Conservation (phyloP, 139 green algal genomes). For the Auxenochlorella pyrenoidosa region DNA sequence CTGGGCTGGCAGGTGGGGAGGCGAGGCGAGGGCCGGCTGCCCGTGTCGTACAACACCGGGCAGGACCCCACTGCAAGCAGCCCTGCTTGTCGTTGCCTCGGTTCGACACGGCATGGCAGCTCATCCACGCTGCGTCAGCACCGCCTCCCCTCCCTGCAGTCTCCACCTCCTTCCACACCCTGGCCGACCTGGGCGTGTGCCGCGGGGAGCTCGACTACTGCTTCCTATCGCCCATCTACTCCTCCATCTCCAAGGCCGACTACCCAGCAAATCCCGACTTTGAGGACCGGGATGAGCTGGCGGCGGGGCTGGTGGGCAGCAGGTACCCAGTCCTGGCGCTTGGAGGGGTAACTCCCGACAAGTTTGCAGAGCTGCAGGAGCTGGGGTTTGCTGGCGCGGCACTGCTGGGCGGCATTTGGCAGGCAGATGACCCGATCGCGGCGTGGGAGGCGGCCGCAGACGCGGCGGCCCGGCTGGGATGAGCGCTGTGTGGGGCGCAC, state of each 20-base stretch:
- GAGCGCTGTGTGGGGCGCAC: neutral
- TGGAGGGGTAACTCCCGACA: slow-evolving; percentile 49
- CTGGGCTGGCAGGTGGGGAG: slow-evolving; percentile 3
- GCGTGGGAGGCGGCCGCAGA: slow-evolving; percentile 12
- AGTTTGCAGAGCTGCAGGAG: slow-evolving; percentile 33
- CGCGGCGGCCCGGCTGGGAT: neutral
- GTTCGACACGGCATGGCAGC: too few species aligned
- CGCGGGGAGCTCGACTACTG: slow-evolving; percentile 54
- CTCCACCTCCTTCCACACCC: slow-evolving; percentile 50
- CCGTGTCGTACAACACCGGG: neutral
- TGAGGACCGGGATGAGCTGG: slow-evolving; percentile 30
- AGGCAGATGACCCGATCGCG: slow-evolving; percentile 43
- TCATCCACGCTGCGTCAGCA: too few species aligned
- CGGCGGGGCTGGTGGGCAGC: neutral
- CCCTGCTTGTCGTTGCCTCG: too few species aligned
- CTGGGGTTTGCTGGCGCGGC: slow-evolving; percentile 65
- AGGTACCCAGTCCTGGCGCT: slow-evolving; percentile 54
- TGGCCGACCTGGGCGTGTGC: slow-evolving; percentile 19
- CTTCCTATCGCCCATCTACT: slow-evolving; percentile 67
- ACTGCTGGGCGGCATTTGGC: slow-evolving; percentile 61
- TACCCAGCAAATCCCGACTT: slow-evolving; percentile 30
- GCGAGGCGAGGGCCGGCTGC: neutral
- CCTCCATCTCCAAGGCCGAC: slow-evolving; percentile 66
- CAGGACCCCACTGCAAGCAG: neutral
- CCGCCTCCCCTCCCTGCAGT: neutral